phyloP scores from a whole-genome alignment of 345 rosid genomes.

The Hibiscus trionum region DNA sequence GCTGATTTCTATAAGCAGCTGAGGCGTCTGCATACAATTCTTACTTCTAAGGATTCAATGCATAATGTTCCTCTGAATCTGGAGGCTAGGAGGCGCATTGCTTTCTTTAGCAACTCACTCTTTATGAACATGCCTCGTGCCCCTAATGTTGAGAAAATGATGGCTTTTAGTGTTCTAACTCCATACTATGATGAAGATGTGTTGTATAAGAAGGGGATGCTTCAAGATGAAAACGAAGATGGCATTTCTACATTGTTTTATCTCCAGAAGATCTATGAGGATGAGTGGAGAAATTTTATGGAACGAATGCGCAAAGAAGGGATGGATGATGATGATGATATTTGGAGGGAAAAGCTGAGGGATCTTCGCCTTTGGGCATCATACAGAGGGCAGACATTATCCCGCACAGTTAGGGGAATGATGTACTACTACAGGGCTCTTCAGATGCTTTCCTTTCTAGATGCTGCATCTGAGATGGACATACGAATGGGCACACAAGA shows the following conservation, averaged over 20 bases:
- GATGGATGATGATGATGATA: constrained; percentile 54
- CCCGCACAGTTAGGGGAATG: constrained; percentile 91
- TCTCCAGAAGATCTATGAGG: constrained; percentile 75
- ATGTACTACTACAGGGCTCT: constrained; percentile 90
- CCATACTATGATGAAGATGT: constrained; percentile 92
- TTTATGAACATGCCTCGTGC: constrained; percentile 96
- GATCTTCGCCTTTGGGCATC: constrained; percentile 96
- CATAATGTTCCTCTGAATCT: constrained; percentile 65
- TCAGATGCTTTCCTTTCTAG: constrained; percentile 78
- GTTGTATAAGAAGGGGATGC: constrained; percentile 53
- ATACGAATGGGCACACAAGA: constrained; percentile 48
- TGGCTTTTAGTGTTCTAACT: constrained; percentile 89
- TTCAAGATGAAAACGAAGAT: constrained; percentile 73
- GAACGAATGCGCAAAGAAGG: constrained; percentile 86
- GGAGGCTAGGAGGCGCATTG: constrained; percentile 83
- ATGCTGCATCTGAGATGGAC: constrained; percentile 83
- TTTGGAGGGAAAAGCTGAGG: constrained; percentile 56
- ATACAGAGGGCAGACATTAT: constrained; percentile 85
- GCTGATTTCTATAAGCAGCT: constrained; percentile 55
- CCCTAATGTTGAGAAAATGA: constrained; percentile 81
- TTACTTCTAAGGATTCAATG: constrained; percentile 80
- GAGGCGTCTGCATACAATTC: constrained; percentile 65
- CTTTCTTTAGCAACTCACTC: constrained; percentile 87
- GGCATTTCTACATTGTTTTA: constrained; percentile 81
- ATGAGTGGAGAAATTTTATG: constrained; percentile 84